Conservation (phyloP, 805 yeast genomes). For the Ascoidea tarda region DNA sequence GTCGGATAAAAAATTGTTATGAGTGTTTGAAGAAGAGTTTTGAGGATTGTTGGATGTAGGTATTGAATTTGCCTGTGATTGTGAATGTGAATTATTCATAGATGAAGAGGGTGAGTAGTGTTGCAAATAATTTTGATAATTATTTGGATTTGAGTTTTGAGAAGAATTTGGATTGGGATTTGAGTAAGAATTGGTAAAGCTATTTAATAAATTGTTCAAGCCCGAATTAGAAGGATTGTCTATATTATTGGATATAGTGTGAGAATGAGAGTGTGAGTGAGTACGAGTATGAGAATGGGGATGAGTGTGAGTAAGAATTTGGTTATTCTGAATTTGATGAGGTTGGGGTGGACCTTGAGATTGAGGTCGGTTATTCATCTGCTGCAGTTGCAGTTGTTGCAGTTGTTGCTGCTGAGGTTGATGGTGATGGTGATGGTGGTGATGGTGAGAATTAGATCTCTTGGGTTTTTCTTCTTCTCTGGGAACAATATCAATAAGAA, state of each 20-base stretch:
- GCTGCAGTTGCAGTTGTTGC: slow-evolving; percentile 7
- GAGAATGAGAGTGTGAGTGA: not conserved
- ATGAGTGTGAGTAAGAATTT: too few relatives aligned
- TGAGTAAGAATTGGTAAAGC: not conserved
- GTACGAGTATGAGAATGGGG: too few relatives aligned
- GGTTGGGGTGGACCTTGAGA: too few relatives aligned
- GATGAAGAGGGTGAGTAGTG: too few relatives aligned
- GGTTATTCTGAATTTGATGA: too few relatives aligned
- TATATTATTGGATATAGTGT: not conserved
- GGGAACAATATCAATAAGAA: slow-evolving; percentile 90
- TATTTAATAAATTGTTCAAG: too few relatives aligned
- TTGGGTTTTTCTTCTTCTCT: slow-evolving; percentile 54
- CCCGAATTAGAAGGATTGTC: not conserved
- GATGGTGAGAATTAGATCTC: slow-evolving; percentile 1
- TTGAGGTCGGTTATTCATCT: not conserved
- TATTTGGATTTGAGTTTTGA: not conserved
- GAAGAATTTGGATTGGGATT: not conserved
- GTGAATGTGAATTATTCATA: too few relatives aligned
- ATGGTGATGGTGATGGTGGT: slow-evolving; percentile 6
- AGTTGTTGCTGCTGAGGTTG: slow-evolving; percentile 3
- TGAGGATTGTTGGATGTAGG: not conserved
- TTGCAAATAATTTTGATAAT: not conserved
- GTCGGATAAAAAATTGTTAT: too few relatives aligned
- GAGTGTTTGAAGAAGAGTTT: not conserved
- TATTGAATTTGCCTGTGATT: too few relatives aligned